Percentiles rank a stretch among this genome's conserved stretches.
phyloP scores from a whole-genome alignment of 1,284 basidiomycete genomes.

The Hymenochaete sp. region DNA sequence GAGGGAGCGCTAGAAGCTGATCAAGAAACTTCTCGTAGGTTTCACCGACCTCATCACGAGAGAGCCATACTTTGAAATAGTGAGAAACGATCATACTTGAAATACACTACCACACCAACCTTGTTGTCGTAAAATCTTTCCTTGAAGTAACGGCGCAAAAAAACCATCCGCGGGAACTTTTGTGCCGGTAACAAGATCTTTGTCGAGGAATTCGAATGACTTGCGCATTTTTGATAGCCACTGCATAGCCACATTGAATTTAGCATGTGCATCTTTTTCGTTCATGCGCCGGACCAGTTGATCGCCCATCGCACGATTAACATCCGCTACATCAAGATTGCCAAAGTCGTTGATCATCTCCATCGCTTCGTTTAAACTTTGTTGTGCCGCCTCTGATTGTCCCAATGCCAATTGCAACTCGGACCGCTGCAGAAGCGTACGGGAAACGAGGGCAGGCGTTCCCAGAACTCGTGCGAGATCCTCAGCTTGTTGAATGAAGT shows the following conservation, averaged over 20 bases:
- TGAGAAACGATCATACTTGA: conserved; percentile 11
- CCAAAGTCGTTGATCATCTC: conserved; percentile 35
- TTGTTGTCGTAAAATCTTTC: conserved; percentile 62
- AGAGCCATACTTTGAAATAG: conserved; percentile 54
- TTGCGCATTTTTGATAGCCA: conserved; percentile 53
- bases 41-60: conserved; percentile 52
- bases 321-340: conserved; percentile 54
- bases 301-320: conserved; percentile 54
- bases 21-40: conserved; percentile 50
- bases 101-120: conserved; percentile 38
- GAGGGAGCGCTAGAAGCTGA: conserved; percentile 50
- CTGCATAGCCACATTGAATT: conserved; percentile 45
- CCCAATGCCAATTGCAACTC: conserved; percentile 63
- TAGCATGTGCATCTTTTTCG: conserved; percentile 37
- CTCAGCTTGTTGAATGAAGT: conserved; percentile 67
- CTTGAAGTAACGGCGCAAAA: conserved; percentile 59
- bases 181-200: conserved; percentile 19
- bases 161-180: conserved; percentile 37
- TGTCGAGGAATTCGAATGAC: conserved; percentile 46
- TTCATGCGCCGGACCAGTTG: conserved; percentile 43
- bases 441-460: conserved; percentile 53
- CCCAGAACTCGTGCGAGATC: conserved; percentile 61
- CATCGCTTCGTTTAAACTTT: conserved; percentile 45
- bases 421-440: conserved; percentile 55
- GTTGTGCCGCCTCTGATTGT: conserved; percentile 44